Evolutionary conservation across 352 stramenopile genomes (phyloP), one percentile per base, ranked within the genome.

Genomic region (Globisporangium nodosum): DNA sequence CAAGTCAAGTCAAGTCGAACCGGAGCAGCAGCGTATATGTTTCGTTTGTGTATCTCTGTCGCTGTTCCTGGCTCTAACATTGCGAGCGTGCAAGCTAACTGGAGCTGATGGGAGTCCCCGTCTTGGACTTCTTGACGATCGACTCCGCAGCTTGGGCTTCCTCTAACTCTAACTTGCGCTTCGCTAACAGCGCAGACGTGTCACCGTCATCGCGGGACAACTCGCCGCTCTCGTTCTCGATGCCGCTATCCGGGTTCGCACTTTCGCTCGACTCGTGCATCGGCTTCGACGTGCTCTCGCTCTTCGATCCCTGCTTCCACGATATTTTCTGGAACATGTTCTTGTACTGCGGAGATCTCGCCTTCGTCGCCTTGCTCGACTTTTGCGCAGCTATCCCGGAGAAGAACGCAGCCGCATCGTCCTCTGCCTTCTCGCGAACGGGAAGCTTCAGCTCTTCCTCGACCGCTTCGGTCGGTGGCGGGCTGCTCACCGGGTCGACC

Each of bases 301-400:
- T 59, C 24, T 39, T 55, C 37, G 37, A 43, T 43, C 37, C 37
- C 8, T 73, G 66, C 43, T 87, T 86, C 80, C 79, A 88, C 24
- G 81, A 84, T 51, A 89, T 88, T 50, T 85, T 84, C 68, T 88
- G 70, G 57, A 92, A 89, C 67, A 92, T 83, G 59, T 68, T 85
- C 65, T 92, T 92, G 50, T 81, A 77, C 46, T 88, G 74, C 4
- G 80, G 80, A 18, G 77, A 90, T 47, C 61, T 58, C 48, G 49
- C 54, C 30, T 74, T 77, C 58, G 68, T 75, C 30, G 53, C 60
- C 46, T 73, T 75, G 13, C 68, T 73, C 42, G 71, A 56, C 54
- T 83, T 89, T 46, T 76, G 58, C 21, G 79, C 56, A 4, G 60
- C 69, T 11, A 69, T 70, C 39, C 65, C 74, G n/a, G 68, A 64